phyloP scores from a whole-genome alignment of 129 eudicot species.

The Erigeron canadensis region DNA sequence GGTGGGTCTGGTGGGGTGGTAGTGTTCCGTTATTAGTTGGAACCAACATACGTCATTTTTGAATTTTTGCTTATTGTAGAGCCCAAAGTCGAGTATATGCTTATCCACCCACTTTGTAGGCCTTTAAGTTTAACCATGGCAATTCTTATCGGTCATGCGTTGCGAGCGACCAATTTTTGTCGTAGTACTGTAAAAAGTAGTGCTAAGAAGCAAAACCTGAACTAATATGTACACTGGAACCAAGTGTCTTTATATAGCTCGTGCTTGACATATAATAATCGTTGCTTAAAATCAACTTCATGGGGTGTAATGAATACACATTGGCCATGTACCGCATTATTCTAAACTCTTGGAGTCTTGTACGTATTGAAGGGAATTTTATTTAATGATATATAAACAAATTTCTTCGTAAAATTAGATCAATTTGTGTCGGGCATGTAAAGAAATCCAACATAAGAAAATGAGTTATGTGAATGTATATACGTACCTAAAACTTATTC shows the following conservation, averaged over 20 bases:
- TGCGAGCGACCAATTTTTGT: slow-evolving; percentile 22
- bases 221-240: slow-evolving; percentile 25
- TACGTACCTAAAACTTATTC: too few relatives aligned
- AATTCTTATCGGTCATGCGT: slow-evolving; percentile 18
- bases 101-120: slow-evolving; percentile 29
- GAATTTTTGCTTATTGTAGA: slow-evolving; percentile 24
- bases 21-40: slow-evolving; percentile 15
- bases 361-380: too few relatives aligned
- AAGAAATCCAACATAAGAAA: too few relatives aligned
- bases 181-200: slow-evolving; percentile 41
- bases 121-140: slow-evolving; percentile 22
- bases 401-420: too few relatives aligned
- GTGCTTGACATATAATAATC: slow-evolving; percentile 17
- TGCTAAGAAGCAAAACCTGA: slow-evolving; percentile 14
- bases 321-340: too few relatives aligned
- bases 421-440: too few relatives aligned
- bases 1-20: slow-evolving; percentile 13
- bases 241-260: background rate
- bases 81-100: slow-evolving; percentile 5
- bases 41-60: slow-evolving; percentile 12
- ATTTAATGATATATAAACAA: too few relatives aligned
- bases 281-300: background rate
- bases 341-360: too few relatives aligned
- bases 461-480: too few relatives aligned
- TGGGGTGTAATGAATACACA: background rate